Conservation (phyloP, 257 asterid species). For the Solanum corneliomulleri region DNA sequence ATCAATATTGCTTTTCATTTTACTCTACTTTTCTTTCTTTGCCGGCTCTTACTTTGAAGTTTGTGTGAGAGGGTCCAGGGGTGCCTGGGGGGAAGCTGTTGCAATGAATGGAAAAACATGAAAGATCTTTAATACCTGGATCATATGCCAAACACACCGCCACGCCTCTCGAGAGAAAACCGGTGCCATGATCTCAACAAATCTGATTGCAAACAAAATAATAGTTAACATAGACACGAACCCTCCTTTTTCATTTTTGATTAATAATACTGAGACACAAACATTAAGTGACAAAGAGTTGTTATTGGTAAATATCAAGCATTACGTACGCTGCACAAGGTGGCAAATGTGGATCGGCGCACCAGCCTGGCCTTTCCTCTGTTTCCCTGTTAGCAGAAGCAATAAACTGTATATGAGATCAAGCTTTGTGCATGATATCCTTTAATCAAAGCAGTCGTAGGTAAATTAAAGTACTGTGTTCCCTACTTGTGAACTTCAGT, state of each 20-base stretch:
- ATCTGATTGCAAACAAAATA: constrained; percentile 27
- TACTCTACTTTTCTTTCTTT: not conserved
- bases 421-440: not conserved
- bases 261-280: not conserved
- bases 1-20: not conserved
- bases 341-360: constrained; percentile 76
- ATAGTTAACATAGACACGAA: not conserved
- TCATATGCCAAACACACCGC: constrained; percentile 98
- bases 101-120: not conserved
- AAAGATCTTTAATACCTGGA: constrained; percentile 44
- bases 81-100: not conserved
- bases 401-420: not conserved
- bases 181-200: constrained; percentile 98
- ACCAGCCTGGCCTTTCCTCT: constrained; percentile 86
- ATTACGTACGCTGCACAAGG: constrained; percentile 93
- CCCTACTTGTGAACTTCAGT: constrained; percentile 83
- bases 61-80: not conserved
- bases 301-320: not conserved
- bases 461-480: not conserved
- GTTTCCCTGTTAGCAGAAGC: constrained; percentile 41
- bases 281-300: not conserved
- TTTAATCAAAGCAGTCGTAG: not conserved
- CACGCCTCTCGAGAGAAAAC: constrained; percentile 91
- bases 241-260: not conserved
- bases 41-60: not conserved